phyloP scores from a whole-genome alignment of 2,329 filamentous ascomycete genomes.

The Ceratocystis eucalypticola region DNA sequence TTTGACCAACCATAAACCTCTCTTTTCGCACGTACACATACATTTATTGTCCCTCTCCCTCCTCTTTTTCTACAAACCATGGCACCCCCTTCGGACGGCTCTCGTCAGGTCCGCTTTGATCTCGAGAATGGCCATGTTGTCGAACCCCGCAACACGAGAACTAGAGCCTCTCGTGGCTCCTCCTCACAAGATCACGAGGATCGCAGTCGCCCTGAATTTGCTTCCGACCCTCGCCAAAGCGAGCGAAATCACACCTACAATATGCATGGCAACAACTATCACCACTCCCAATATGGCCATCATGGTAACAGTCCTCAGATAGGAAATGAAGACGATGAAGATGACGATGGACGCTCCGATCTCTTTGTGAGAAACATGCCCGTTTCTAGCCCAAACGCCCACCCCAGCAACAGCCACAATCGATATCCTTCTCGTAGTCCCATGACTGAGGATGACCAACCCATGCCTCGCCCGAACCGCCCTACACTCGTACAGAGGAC shows the following conservation, averaged over 20 bases:
- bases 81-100: neutral
- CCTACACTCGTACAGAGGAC: constrained; percentile 50
- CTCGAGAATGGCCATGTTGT: neutral
- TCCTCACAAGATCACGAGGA: constrained; percentile 11
- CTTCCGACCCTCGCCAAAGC: constrained; percentile 12
- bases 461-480: constrained; percentile 37
- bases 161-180: neutral
- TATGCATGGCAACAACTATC: constrained; percentile 1
- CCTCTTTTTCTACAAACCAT: neutral
- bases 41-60: neutral
- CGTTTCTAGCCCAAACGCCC: constrained; percentile 9
- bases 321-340: neutral
- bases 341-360: neutral
- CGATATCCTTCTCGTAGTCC: constrained; percentile 6
- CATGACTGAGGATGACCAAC: constrained; percentile 7
- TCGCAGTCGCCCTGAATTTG: constrained; percentile 2
- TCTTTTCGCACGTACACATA: neutral
- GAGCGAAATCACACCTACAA: constrained; percentile 9
- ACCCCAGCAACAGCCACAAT: constrained; percentile 6
- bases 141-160: constrained; percentile 1
- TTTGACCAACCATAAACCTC: neutral
- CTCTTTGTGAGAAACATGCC: neutral
- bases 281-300: neutral
- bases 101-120: constrained; percentile 13
- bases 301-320: neutral